These are phyloP conservation scores for Obelidium mucronatum DNA, from an alignment of 192 early-diverging fungal genomes.

Conservation along the genomic window DNA sequence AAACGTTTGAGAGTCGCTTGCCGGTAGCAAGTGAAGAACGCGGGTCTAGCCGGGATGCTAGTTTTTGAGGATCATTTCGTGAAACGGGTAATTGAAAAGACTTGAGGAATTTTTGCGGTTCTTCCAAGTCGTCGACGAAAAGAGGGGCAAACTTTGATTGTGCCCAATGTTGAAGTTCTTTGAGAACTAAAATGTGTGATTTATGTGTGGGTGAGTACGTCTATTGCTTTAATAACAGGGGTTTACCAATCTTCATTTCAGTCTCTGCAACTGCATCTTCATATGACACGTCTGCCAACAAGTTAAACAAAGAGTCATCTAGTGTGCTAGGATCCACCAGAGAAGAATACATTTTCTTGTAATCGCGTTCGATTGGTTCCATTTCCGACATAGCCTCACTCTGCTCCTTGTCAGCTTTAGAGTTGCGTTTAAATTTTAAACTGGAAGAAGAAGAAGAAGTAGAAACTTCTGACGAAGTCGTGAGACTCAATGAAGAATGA, in stretches of 20 bases:
- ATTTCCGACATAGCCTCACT: background rate
- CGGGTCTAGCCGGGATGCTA: background rate
- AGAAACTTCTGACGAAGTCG: too few relatives aligned
- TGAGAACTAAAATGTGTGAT: too few relatives aligned
- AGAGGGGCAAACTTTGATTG: background rate
- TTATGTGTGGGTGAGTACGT: too few relatives aligned
- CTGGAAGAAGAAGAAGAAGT: background rate
- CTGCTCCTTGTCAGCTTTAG: background rate
- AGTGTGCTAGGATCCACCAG: background rate
- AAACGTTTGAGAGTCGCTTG: background rate
- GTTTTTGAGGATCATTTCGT: background rate
- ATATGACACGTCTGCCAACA: background rate
- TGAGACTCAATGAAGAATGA: too few relatives aligned
- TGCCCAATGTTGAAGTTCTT: background rate
- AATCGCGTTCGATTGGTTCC: background rate
- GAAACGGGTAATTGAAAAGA: background rate
- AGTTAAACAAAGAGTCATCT: background rate
- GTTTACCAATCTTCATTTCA: background rate
- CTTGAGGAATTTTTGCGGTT: background rate
- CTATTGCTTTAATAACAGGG: too few relatives aligned
- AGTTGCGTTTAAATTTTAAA: background rate
- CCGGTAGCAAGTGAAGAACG: background rate
- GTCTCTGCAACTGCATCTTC: conserved; percentile 6
- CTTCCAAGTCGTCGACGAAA: background rate
- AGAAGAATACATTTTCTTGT: background rate